Percentiles rank a stretch among this genome's conserved stretches.
phyloP scores from a whole-genome alignment of 225 moss, liverwort and hornwort genomes.

The Rhytidiadelphus loreus region DNA sequence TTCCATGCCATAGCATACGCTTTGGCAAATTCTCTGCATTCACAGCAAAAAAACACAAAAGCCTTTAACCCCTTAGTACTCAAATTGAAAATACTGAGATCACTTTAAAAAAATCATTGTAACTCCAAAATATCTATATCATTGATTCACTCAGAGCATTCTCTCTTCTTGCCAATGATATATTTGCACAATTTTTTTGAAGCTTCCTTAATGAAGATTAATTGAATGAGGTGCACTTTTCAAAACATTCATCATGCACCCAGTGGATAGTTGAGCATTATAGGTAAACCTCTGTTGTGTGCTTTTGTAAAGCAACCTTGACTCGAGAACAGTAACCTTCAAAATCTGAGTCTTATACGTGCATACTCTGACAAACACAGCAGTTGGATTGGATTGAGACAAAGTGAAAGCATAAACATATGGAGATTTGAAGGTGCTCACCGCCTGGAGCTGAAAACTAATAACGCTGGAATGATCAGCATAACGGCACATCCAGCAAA shows the following conservation, averaged over 20 bases:
- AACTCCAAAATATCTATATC: neutral
- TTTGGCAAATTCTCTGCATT: slow-evolving; percentile 34
- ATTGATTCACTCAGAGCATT: neutral
- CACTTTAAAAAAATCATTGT: neutral
- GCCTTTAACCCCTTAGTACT: neutral
- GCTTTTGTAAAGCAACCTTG: neutral
- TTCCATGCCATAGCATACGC: slow-evolving; percentile 10
- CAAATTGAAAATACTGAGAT: neutral
- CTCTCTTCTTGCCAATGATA: no score
- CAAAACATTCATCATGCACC: neutral
- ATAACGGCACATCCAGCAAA: slow-evolving; percentile 92
- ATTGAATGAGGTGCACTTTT: neutral
- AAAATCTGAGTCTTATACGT: neutral
- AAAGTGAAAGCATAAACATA: neutral
- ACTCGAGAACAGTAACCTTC: neutral
- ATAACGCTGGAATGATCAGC: slow-evolving; percentile 82
- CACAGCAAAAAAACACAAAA: neutral
- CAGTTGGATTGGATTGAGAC: neutral
- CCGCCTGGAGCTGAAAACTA: slow-evolving; percentile 77
- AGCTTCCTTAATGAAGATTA: neutral
- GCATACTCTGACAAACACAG: neutral
- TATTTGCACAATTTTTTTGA: neutral
- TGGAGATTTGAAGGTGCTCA: slow-evolving; percentile 1
- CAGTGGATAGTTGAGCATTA: neutral
- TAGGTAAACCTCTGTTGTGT: neutral